Base-by-base conservation (phyloP, 106 monocot species). In the Acorus gramineus region DNA sequence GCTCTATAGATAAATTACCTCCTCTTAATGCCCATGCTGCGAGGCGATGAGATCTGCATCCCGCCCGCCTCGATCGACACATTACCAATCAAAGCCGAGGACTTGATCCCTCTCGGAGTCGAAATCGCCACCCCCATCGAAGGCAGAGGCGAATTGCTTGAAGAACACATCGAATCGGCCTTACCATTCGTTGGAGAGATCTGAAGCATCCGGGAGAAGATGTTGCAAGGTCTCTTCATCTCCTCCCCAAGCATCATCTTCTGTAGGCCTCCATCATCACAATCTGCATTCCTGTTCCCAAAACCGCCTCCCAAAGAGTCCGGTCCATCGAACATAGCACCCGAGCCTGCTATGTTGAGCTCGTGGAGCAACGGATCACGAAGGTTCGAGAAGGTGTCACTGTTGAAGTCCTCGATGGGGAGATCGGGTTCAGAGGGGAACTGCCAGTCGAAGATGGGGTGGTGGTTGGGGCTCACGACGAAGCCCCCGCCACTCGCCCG, bases 11-110 rank as follows among this genome's bases (percentile, higher is more conserved):
- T 28, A 28, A 28, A 28, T 28, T 28, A 28, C 93, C 93, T 93
- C 77, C 86, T 50, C 58, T 89, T 93, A 64, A 84, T 84, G 50
- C 79, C 78, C 3, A 81, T 66, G 46, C 61, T 50, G 2, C 65
- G 61, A 14, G 81, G 79, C 6, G 81, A 80, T 1, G 84, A 76
- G 75, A 86, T 84, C 71, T 76, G 79, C 50, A 70, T 13, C 13
- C 50, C 64, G 3, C 11, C 61, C n/a, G 47, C 50, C 14, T 78
- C 82, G 9, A 60, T 11, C 2, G 71, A 28, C 28, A 28, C 28
- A 28, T 28, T 28, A 28, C 28, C 28, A 28, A 28, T 28, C 28
- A 55, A 4, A 5, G 71, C 57, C 42, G 70, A 65, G 12, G 81
- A 68, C 61, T 56, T 57, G 47, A 78, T 69, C 46, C 14, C 49